Evolutionary conservation across 75 land plant species (phyloP), one percentile per base, ranked within the genome.

Genomic region (Pinus tabuliformis): DNA sequence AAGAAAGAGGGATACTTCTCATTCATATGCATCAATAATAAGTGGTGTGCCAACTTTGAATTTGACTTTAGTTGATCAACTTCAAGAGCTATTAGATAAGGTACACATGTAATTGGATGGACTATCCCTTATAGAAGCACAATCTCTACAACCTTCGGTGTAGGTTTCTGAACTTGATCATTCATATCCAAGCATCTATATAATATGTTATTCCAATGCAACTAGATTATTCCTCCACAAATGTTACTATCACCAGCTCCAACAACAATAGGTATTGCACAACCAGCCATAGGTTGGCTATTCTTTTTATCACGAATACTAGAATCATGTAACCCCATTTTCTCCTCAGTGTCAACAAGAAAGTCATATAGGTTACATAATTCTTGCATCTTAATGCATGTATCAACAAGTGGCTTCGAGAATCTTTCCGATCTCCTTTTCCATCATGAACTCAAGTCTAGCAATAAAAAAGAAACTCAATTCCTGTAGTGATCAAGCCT

Each of bases 61-160:
- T 95, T 97, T 39, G 61, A 78, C 75, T 95, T 98, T 39, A 63
- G 78, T 26, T 96, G 99, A 83, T 97, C 99, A 68, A 91, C 91
- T 83, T 97, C 99, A 73, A 95, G 86, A 73, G 99, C 98, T 95
- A 26, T 26, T 26, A 26, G 91, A 73, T 90, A 86, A 54, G 99
- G 99, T 61, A 97, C 99, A 81, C 95, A 95, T 36, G 98, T 95
- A 73, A 97, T 97, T 62, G 99, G 99, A 83, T 97, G 99, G 57
- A 95, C 98, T 74, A 97, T 87, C 65, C 99, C 99, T 76, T 97
- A 98, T 16, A 96, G 95, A 60, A 97, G 82, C 56, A 97, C 99
- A 78, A 95, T 86, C 73, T 97, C 99, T 74, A 95, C 98, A 81
- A 97, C 94, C 93, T 97, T 97, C 1, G 94, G 78, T 49, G 93